Conservation (phyloP, 176 grass and related monocot species). For the Elaeis guineensis region DNA sequence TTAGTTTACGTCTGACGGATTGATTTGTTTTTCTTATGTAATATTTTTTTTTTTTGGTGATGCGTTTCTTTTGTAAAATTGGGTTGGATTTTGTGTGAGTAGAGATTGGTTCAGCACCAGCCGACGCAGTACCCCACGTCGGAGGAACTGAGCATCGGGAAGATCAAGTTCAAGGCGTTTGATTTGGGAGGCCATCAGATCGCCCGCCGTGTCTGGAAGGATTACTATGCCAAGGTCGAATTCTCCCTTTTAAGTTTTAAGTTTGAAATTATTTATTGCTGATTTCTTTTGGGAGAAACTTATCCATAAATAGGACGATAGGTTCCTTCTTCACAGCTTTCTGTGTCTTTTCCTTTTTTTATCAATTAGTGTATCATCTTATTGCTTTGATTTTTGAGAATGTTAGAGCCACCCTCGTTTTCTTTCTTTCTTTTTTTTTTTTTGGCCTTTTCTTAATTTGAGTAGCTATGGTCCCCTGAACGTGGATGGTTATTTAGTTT, state of each 20-base stretch:
- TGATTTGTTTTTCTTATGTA: too few relatives aligned
- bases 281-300: background rate
- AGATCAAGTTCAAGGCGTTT: conserved; percentile 90
- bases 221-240: conserved; percentile 83
- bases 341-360: background rate
- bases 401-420: too few relatives aligned
- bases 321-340: background rate
- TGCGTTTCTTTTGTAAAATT: background rate
- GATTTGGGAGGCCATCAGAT: conserved; percentile 94
- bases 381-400: too few relatives aligned
- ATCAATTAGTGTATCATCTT: background rate
- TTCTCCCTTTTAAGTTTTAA: conserved; percentile 5
- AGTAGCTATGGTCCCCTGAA: too few relatives aligned
- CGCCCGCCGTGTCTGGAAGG: conserved; percentile 90
- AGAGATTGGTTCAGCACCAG: conserved; percentile 91
- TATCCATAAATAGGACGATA: too few relatives aligned
- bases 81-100: background rate
- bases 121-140: conserved; percentile 84
- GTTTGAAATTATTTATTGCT: background rate
- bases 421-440: too few relatives aligned
- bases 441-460: too few relatives aligned
- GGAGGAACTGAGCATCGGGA: conserved; percentile 74
- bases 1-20: background rate
- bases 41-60: background rate
- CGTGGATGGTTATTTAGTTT: too few relatives aligned